Evolutionary conservation across 768 basidiomycete genomes (phyloP).

Genomic region (Multifurca ochricompacta): DNA sequence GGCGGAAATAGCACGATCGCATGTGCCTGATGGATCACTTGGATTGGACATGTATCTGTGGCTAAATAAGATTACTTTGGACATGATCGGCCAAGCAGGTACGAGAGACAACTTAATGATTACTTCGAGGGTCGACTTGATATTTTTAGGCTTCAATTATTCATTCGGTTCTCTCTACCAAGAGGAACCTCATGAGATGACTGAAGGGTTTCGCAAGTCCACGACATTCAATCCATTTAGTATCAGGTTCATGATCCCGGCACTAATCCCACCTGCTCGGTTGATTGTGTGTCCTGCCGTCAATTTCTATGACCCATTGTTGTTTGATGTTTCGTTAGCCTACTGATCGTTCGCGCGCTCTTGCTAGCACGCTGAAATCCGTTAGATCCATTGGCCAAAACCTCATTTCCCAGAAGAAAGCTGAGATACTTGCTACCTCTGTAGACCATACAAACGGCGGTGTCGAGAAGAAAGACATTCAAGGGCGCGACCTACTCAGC

Average conservation of each 20-base stretch:
- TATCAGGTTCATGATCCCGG: background rate
- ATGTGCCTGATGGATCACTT: conserved; percentile 1
- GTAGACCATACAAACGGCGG: conserved; percentile 20
- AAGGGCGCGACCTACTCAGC: conserved; percentile 49
- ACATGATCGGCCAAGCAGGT: conserved; percentile 16
- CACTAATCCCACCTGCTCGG: conserved; percentile 2
- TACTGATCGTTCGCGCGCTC: conserved; percentile 1
- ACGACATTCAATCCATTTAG: conserved; percentile 9
- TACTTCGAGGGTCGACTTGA: background rate
- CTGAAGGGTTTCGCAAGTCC: conserved; percentile 9
- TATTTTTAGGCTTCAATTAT: conserved; percentile 12
- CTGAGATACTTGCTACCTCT: conserved; percentile 27
- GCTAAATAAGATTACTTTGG: conserved; percentile 14
- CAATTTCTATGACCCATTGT: background rate
- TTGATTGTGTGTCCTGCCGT: conserved; percentile 6
- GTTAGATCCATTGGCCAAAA: conserved; percentile 26
- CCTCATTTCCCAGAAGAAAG: conserved; percentile 29
- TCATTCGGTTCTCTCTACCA: conserved; percentile 7
- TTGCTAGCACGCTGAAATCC: background rate
- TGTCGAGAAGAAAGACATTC: conserved; percentile 30
- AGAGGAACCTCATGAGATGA: background rate
- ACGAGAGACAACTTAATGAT: background rate
- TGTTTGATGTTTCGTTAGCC: conserved; percentile 4
- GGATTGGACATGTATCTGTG: conserved; percentile 1
- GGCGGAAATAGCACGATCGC: background rate